Conservation (phyloP, 495 filamentous ascomycete genomes). For the Talaromyces wortmannii region DNA sequence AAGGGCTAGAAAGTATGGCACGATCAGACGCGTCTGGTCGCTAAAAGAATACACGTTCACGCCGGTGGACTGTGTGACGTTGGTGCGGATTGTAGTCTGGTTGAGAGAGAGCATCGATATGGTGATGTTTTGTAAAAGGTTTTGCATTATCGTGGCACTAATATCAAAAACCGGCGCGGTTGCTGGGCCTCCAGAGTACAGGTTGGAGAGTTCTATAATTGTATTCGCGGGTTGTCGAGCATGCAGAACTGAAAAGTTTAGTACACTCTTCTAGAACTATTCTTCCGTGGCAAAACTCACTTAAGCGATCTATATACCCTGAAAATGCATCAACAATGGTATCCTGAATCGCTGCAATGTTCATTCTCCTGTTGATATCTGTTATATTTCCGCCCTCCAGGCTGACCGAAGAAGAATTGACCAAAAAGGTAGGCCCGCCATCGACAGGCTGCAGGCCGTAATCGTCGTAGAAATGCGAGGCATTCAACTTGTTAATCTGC, state of each 20-base stretch:
- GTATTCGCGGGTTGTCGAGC: conserved; percentile 2
- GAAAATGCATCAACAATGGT: conserved; percentile 6
- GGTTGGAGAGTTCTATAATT: conserved; percentile 5
- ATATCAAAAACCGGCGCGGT: conserved; percentile 8
- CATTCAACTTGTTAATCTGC: neutral
- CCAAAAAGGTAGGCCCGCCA: no score
- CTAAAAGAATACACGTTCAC: conserved; percentile 16
- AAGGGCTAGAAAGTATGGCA: conserved; percentile 13
- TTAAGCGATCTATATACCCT: conserved; percentile 6
- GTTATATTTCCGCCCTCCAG: conserved; percentile 1
- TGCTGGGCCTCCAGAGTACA: conserved; percentile 3
- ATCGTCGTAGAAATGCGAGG: conserved; percentile 2
- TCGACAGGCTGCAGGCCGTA: neutral
- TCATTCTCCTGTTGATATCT: conserved; percentile 3
- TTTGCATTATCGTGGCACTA: conserved; percentile 7
- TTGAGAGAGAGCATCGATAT: conserved; percentile 9
- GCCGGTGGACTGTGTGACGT: conserved; percentile 3
- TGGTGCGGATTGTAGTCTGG: conserved; percentile 4
- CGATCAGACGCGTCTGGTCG: conserved; percentile 8
- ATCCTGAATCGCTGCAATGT: conserved; percentile 9
- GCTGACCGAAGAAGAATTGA: conserved; percentile 1
- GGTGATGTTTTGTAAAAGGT: conserved; percentile 13
- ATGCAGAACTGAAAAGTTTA: neutral
- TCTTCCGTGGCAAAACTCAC: neutral
- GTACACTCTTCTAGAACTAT: neutral